Base-by-base conservation (phyloP, 805 yeast species). In the Wickerhamomyces hampshirensis region DNA sequence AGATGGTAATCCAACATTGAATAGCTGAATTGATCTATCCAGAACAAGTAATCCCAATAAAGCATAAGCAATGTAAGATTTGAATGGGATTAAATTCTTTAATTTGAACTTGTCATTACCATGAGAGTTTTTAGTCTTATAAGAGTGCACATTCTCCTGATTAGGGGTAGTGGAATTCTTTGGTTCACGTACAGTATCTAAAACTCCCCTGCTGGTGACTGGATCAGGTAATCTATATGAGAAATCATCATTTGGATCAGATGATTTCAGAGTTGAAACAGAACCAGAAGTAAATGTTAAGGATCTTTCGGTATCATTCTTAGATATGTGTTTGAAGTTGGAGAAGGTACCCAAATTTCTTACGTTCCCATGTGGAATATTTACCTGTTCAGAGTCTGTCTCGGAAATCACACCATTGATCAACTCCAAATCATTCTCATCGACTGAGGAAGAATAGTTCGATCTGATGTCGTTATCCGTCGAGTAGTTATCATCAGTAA, bases 401-500 rank as follows among this genome's bases (percentile, higher is more conserved):
- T 48, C 55, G 11, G 54, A 44, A 13, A 42, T 34, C 21, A 46
- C 33, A 11, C 38, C 48, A 12, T 31, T 28, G 4, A 18, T 28
- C 10, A 31, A 7, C 28, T 40, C 43, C 12, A 34, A 35, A 18
- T 37, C 48, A 23, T 34, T 36, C 5, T 33, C 44, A 10, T 43
- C 50, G 14, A 37, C 46, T 23, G 44, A 39, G 7, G 51, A 46
- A 7, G 51, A 48, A 11, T 35, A 42, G 29, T 43, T 48, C 5
- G 56, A 51, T 43, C 49, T 45, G 13, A 40, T 29, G 24, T 54
- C 57, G 27, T 42, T 44, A 27, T 54, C 59, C 5, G 58, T 51
- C 12, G 54, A 51, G 37, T 37, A 37, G 39, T 45, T 53, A 28
- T 54, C 59, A 34, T 54, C 58, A 4, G 55, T 54, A 38, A 51